Evolutionary conservation across 306 rosid genomes (phyloP), one percentile per base, ranked within the genome.

Genomic region (Lathyrus oleraceus): DNA sequence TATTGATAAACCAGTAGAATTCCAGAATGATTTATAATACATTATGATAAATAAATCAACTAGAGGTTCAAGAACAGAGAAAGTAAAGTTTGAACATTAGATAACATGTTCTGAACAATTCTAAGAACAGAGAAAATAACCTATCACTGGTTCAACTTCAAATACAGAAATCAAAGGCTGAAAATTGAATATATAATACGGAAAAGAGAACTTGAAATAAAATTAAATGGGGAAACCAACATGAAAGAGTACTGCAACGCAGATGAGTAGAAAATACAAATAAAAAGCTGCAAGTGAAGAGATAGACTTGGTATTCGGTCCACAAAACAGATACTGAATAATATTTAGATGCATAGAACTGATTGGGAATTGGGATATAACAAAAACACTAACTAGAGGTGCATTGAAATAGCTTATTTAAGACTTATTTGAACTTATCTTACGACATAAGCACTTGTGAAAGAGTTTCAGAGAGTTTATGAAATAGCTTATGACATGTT

Each of bases 31-130:
- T 39, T 61, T 65, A 67, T 56, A 25, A 13, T 13, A n/a, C n/a
- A 78, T 21, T 19, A 38, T 21, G 53, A 57, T 20, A 39, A 65
- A 66, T 48, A 39, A 65, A 66, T 48, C 51, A 80, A 65, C 21
- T 60, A 32, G 39, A 61, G 40, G 51, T 51, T 42, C 49, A 61
- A 51, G 69, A 49, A 52, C 71, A 61, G 14, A 39, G 56, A 27
- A 69, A 69, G 61, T 17, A 17, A 69, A 76, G 23, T 69, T 6
- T 48, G 53, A 59, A 58, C 27, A 54, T 25, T 5, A 25, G 71
- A 53, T 42, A 10, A 11, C 42, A 52, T 39, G 21, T 61, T 62
- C 40, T 40, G 62, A 61, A 76, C 59, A 52, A 69, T 52, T 61
- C 27, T 39, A 32, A 30, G 20, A 39, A 15, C 13, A 20, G 23